phyloP scores from a whole-genome alignment of 2,329 filamentous ascomycete species.

The Purpureocillium takamizusanense region DNA sequence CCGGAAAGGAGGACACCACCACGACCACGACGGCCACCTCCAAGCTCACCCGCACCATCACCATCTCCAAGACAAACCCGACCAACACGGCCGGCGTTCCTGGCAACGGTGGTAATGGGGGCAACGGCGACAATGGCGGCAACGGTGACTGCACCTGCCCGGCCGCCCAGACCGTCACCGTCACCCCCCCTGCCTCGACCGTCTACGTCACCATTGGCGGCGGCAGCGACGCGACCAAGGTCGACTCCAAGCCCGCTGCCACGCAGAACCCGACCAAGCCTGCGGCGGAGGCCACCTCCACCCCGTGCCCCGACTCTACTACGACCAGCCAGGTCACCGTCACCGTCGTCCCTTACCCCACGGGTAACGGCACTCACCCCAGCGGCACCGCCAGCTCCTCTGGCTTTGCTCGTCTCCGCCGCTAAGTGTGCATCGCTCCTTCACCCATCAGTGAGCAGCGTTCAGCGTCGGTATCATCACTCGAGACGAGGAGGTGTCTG shows the following conservation, averaged over 20 bases:
- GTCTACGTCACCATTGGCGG: conserved; percentile 24
- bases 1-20: conserved; percentile 16
- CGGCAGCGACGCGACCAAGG: conserved; percentile 11
- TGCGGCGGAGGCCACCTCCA: conserved; percentile 11
- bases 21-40: conserved; percentile 28
- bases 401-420: conserved; percentile 23
- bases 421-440: conserved; percentile 13
- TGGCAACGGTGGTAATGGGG: conserved; percentile 2
- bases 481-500: no score
- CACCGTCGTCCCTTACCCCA: conserved; percentile 33
- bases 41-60: conserved; percentile 25
- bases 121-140: conserved; percentile 6
- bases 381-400: conserved; percentile 23
- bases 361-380: conserved; percentile 25
- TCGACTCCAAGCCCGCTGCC: conserved; percentile 11
- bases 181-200: conserved; percentile 22
- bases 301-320: conserved; percentile 9
- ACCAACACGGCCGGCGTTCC: not conserved
- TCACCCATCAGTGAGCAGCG: not conserved
- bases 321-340: conserved; percentile 18
- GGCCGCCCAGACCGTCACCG: conserved; percentile 14
- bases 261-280: conserved; percentile 7
- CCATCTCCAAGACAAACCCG: not conserved
- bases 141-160: conserved; percentile 8
- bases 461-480: no score